Evolutionary conservation across 768 basidiomycete genomes (phyloP), one percentile per base, ranked within the genome.

Genomic region (Porpolomopsis calyptriformis): DNA sequence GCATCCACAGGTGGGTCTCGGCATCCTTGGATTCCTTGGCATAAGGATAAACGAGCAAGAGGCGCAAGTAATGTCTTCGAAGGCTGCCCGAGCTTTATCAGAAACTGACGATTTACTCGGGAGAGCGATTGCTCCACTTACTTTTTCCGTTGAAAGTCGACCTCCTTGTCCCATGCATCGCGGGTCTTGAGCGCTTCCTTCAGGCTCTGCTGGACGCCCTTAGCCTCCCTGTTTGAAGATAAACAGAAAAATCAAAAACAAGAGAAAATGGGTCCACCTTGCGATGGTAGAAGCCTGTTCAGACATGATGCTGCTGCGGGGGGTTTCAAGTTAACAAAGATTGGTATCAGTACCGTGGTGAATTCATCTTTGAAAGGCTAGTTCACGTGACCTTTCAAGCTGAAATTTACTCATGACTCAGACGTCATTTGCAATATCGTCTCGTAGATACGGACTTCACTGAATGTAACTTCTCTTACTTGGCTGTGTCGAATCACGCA

Each of bases 1-100:
- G 84, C 78, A 91, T 87, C 90, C 91, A 94, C 7, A 94, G 73
- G 52, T 85, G 80, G 24, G 75, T 85, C 58, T 91, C 85, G 34
- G 77, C 78, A 65, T 88, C 84, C 58, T 81, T 80, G 40, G 82
- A 79, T 61, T 88, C 85, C 40, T 71, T 74, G 35, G 82, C 72
- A 55, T 74, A 77, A 1, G 85, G 82, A 56, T 85, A 69, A 18
- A 77, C 60, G 51, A 88, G 73, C 16, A 90, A 71, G 29, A 88
- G 68, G 38, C 70, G 75, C 41, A 89, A 68, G 60, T 86, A 80
- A 35, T 74, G 76, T 45, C 78, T 74, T 42, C 86, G 77, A 47
- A 89, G 70, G 58, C 85, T 89, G 34, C 24, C 35, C 43, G 39
- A 51, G 43, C 43, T 44, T 44, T 45, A 50, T 49, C 49, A 54